phyloP scores from a whole-genome alignment of 2,329 filamentous ascomycete genomes.

The Tothia fuscella region DNA sequence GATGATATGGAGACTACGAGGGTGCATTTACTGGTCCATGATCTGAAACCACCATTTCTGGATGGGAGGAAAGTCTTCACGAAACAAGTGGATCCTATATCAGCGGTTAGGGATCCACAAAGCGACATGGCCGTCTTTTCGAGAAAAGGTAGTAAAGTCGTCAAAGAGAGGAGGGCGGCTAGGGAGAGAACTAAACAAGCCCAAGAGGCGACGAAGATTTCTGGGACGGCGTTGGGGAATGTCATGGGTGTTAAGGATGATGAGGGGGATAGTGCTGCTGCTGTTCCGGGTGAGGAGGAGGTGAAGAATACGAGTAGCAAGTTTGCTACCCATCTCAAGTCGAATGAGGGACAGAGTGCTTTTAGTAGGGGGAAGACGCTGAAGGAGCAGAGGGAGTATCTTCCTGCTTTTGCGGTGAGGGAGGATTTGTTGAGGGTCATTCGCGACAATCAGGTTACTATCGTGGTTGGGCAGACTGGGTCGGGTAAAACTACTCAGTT shows the following conservation, averaged over 20 bases:
- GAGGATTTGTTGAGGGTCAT: slow-evolving; percentile 89
- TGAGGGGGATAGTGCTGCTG: slow-evolving; percentile 73
- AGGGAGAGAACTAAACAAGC: slow-evolving; percentile 89
- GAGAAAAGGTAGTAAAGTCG: slow-evolving; percentile 85
- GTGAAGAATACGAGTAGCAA: slow-evolving; percentile 54
- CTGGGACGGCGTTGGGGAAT: slow-evolving; percentile 85
- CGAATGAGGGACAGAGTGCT: slow-evolving; percentile 66
- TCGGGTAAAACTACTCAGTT: slow-evolving; percentile 97
- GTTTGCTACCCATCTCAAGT: slow-evolving; percentile 84
- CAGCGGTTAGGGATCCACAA: slow-evolving; percentile 82
- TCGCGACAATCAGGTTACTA: slow-evolving; percentile 90
- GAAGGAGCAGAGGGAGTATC: slow-evolving; percentile 79
- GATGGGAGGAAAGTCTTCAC: slow-evolving; percentile 95
- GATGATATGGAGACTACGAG: slow-evolving; percentile 84
- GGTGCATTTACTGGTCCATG: slow-evolving; percentile 84
- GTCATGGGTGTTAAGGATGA: slow-evolving; percentile 93
- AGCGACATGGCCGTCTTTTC: slow-evolving; percentile 99
- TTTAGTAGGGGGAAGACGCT: slow-evolving; percentile 91
- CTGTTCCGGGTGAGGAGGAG: slow-evolving; percentile 61
- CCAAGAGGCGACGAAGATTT: slow-evolving; percentile 85
- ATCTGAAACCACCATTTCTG: slow-evolving; percentile 85
- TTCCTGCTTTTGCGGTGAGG: slow-evolving; percentile 91
- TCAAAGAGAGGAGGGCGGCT: slow-evolving; percentile 82
- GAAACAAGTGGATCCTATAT: slow-evolving; percentile 89
- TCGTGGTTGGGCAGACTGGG: slow-evolving; percentile 93